Conservation (phyloP, 1,284 basidiomycete species). For the Grifola frondosa region DNA sequence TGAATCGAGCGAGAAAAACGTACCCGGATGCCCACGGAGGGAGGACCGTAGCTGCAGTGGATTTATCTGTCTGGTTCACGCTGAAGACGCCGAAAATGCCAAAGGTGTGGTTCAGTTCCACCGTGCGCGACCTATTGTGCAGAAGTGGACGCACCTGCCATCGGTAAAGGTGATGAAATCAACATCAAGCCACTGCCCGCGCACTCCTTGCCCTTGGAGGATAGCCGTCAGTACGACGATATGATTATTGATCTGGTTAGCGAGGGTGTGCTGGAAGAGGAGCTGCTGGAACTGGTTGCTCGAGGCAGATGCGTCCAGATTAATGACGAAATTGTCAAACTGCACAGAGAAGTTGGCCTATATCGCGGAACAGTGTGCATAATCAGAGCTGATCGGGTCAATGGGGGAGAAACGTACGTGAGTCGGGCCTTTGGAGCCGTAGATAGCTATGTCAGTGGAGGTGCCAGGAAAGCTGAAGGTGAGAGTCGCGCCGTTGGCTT, state of each 20-base stretch:
- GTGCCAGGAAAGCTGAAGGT: slow-evolving; percentile 24
- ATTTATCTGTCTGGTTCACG: not conserved
- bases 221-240: slow-evolving; percentile 22
- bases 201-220: slow-evolving; percentile 9
- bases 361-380: not conserved
- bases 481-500: slow-evolving; percentile 23
- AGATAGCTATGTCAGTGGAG: slow-evolving; percentile 26
- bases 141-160: slow-evolving; percentile 16
- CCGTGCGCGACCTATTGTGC: too few relatives aligned
- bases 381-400: not conserved
- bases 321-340: slow-evolving; percentile 24
- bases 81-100: not conserved
- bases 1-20: slow-evolving; percentile 1
- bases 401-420: slow-evolving; percentile 23
- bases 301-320: slow-evolving; percentile 20
- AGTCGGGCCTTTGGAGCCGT: slow-evolving; percentile 29
- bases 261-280: slow-evolving; percentile 24
- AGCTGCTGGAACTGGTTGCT: slow-evolving; percentile 23
- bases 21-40: slow-evolving; percentile 18
- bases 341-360: slow-evolving; percentile 27
- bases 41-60: slow-evolving; percentile 6
- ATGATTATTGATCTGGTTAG: slow-evolving; percentile 11
- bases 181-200: slow-evolving; percentile 28
- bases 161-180: slow-evolving; percentile 29
- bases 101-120: too few relatives aligned